Base-by-base conservation (phyloP, 139 green algal species). In the Axilococcus clingmanii region DNA sequence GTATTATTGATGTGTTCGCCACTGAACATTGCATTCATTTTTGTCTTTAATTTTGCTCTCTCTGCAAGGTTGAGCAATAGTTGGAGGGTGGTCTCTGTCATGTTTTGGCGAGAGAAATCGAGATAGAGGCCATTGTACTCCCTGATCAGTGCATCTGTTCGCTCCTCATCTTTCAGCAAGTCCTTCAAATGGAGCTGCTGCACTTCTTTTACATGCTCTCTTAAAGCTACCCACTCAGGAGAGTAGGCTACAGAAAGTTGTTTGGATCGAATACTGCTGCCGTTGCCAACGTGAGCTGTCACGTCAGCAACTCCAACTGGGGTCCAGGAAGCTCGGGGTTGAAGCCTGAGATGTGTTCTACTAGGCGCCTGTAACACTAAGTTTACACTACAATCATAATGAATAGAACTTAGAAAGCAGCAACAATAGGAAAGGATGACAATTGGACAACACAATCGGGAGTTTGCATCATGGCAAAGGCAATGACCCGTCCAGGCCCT, bases 21-120 rank as follows among this genome's bases (percentile, higher is more conserved):
- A 17, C 23, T 57, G 66, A 96, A 97, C 93, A 98, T 98, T 35
- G 72, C 75, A 36, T 94, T 76, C 42, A 98, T 98, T 82, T 99
- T 98, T 45, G 73, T 72, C 29, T 78, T 74, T 52, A 99, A 69
- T 7, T 89, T 67, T 17, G 79, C 68, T 31, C 64, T 63, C 35
- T 80, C 56, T 5, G 85, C 82, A 42, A 94, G 67, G 17, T 85
- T 72, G 19, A 82, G 61, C 40, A 93, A 69, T 52, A 87, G 72
- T 71, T 89, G 40, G 37, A 72, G 22, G 22, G 63, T 72, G 5
- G 25, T 66, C 38, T 72, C 46, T 4, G 80, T 95, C 24, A 90
- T 66, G 16, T 84, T 74, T 72, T 98, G 91, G 34, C 91, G 77
- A 4, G 69, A 84, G 59, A 91, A 93, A 66, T 98, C 91, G 16